Base-by-base conservation (phyloP, 1,139 yeast genomes). In the Nadsonia starkeyi-henricii region DNA sequence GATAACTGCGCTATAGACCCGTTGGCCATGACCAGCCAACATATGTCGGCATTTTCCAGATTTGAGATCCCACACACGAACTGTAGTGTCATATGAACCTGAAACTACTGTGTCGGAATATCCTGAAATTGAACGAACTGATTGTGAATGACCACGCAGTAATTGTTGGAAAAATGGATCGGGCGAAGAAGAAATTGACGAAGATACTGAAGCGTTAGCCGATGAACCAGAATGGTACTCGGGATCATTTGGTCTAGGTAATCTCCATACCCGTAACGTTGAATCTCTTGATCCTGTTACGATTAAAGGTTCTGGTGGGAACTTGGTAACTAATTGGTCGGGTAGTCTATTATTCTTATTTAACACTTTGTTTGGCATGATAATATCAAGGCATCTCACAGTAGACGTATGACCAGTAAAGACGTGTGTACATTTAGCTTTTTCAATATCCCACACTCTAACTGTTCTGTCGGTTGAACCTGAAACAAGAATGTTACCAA, bases 381-480 rank as follows among this genome's bases (percentile, higher is more conserved):
- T 72, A 48, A 88, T 83, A 55, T 89, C 96, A 57, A 88, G 70
- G 62, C 96, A 89, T 59, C 97, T 73, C 19, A 89, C 95, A 0
- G 96, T 88, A 0, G 96, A 85, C 0, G 94, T 84, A 59, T 88
- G 97, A 1, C 95, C 97, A 51, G 80, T 75, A 62, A 89, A 85
- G 1, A 88, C 76, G 63, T 88, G 95, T 0, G 95, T 84, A 62
- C 94, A 85, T 55, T 70, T 72, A 1, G 84, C 88, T 20, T 81
- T 76, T 46, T 71, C 70, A 54, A 86, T 77, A 62, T 88, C 85
- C 97, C 97, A 89, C 2, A 89, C 79, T 51, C 96, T 73, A 7
- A 89, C 95, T 0, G 94, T 81, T 56, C 95, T 74, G 65, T 89
- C 97, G 1, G 96, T 88, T 1, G 95, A 81, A 0, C 96, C 97